Evolutionary conservation across 768 basidiomycete species (phyloP).

Genomic region (Lentinus tigrinus): DNA sequence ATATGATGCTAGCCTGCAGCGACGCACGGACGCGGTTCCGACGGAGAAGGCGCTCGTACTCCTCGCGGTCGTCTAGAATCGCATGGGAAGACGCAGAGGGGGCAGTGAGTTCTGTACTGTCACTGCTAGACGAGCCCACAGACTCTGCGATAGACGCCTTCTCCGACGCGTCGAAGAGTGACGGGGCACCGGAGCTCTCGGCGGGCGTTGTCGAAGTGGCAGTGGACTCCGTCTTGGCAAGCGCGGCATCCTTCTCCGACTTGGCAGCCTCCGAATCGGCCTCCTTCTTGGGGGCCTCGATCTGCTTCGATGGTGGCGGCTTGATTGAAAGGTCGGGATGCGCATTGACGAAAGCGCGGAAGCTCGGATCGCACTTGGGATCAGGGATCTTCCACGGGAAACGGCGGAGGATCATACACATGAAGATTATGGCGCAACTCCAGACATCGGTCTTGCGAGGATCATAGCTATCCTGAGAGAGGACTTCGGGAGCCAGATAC

Average conservation of each 20-base stretch:
- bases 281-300: not conserved
- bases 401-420: slow-evolving; percentile 96
- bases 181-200: slow-evolving; percentile 13
- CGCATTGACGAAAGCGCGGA: slow-evolving; percentile 86
- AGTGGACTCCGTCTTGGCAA: slow-evolving; percentile 11
- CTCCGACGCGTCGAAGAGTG: slow-evolving; percentile 10
- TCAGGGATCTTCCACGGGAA: slow-evolving; percentile 99
- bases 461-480: slow-evolving; percentile 79
- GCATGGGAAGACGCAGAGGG: slow-evolving; percentile 16
- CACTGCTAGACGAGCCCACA: slow-evolving; percentile 7
- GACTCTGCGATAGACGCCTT: slow-evolving; percentile 6
- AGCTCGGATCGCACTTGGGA: slow-evolving; percentile 87
- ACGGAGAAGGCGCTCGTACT: slow-evolving; percentile 14
- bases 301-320: slow-evolving; percentile 18
- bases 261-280: slow-evolving; percentile 8
- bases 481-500: slow-evolving; percentile 96
- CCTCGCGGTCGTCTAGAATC: slow-evolving; percentile 6
- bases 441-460: slow-evolving; percentile 98
- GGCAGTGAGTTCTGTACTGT: slow-evolving; percentile 20
- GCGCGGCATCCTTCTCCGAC: slow-evolving; percentile 4
- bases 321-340: slow-evolving; percentile 79
- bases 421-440: slow-evolving; percentile 97
- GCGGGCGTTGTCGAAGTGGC: slow-evolving; percentile 16
- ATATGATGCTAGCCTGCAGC: slow-evolving; percentile 15
- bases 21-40: slow-evolving; percentile 19